phyloP scores from a whole-genome alignment of 2,329 filamentous ascomycete genomes.

The Helicocarpus griseus region DNA sequence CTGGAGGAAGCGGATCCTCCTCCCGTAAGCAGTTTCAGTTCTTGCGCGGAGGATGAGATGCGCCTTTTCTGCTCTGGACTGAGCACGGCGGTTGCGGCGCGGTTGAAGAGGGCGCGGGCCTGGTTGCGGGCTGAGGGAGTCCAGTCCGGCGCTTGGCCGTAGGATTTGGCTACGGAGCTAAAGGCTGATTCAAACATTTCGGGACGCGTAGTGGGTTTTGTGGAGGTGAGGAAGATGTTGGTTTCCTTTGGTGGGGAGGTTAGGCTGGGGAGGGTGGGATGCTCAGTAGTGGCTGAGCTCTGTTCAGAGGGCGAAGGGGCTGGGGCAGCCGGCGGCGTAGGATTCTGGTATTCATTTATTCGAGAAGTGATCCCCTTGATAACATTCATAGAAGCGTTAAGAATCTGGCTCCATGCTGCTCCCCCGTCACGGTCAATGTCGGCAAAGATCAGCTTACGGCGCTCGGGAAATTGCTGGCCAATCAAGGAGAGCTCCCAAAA shows the following conservation, averaged over 20 bases:
- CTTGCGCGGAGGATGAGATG: slow-evolving; percentile 27
- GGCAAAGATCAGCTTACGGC: slow-evolving; percentile 71
- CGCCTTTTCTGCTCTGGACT: slow-evolving; percentile 32
- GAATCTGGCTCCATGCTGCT: slow-evolving; percentile 72
- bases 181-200: slow-evolving; percentile 33
- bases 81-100: slow-evolving; percentile 29
- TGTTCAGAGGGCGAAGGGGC: slow-evolving; percentile 18
- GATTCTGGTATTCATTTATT: slow-evolving; percentile 53
- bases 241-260: slow-evolving; percentile 33
- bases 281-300: slow-evolving; percentile 34
- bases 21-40: slow-evolving; percentile 28
- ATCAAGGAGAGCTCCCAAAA: slow-evolving; percentile 87
- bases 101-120: slow-evolving; percentile 28
- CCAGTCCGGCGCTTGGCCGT: slow-evolving; percentile 36
- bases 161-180: slow-evolving; percentile 36
- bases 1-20: slow-evolving; percentile 30
- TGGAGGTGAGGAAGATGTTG: slow-evolving; percentile 37
- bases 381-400: slow-evolving; percentile 57
- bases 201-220: slow-evolving; percentile 26
- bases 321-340: slow-evolving; percentile 18
- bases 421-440: slow-evolving; percentile 78
- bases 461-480: slow-evolving; percentile 60
- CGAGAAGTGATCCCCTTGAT: slow-evolving; percentile 58
- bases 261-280: slow-evolving; percentile 40
- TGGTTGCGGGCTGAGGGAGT: slow-evolving; percentile 31